A percentile compares a stretch with the other conserved stretches of the same genome.
Conservation (phyloP, 768 basidiomycete species). For the Boletus vermiculosoides region DNA sequence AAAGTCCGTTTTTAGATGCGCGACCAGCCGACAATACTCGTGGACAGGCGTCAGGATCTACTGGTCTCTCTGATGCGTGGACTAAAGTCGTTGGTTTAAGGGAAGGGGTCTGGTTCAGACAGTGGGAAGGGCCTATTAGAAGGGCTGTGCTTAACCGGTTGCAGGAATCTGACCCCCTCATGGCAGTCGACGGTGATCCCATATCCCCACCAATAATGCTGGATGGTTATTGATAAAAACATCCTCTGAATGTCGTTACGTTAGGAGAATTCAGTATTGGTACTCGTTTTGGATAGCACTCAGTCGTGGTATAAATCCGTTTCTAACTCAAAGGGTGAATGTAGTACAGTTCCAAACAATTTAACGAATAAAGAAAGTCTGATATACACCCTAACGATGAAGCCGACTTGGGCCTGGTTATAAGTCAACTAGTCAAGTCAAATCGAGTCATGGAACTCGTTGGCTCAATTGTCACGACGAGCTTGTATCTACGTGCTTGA, state of each 20-base stretch:
- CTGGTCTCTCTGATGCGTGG: slow-evolving; percentile 27
- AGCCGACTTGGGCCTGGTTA: background rate
- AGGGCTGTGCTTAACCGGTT: slow-evolving; percentile 52
- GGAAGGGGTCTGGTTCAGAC: slow-evolving; percentile 79
- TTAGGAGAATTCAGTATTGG: background rate
- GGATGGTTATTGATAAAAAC: slow-evolving; percentile 21
- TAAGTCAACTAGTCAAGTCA: background rate
- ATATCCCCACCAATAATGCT: slow-evolving; percentile 19
- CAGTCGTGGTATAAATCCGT: slow-evolving; percentile 2
- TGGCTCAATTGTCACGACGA: slow-evolving; percentile 1
- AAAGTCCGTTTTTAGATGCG: slow-evolving; percentile 5
- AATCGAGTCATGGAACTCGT: background rate
- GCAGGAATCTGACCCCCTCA: slow-evolving; percentile 35
- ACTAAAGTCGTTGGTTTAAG: slow-evolving; percentile 53
- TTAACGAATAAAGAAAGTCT: slow-evolving; percentile 24
- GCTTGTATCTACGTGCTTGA: slow-evolving; percentile 17
- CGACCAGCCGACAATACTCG: background rate
- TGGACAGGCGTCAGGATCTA: slow-evolving; percentile 23
- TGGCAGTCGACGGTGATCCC: slow-evolving; percentile 27
- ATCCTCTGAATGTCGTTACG: background rate
- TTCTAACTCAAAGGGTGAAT: slow-evolving; percentile 2
- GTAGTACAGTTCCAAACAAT: slow-evolving; percentile 12
- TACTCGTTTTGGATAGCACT: background rate
- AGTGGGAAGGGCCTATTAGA: slow-evolving; percentile 70
- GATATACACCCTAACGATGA: background rate